Percentiles rank a stretch among this genome's conserved stretches.
These are phyloP conservation scores for Bodo saltans DNA, from an alignment of 78 protist species.

Conservation along the genomic window DNA sequence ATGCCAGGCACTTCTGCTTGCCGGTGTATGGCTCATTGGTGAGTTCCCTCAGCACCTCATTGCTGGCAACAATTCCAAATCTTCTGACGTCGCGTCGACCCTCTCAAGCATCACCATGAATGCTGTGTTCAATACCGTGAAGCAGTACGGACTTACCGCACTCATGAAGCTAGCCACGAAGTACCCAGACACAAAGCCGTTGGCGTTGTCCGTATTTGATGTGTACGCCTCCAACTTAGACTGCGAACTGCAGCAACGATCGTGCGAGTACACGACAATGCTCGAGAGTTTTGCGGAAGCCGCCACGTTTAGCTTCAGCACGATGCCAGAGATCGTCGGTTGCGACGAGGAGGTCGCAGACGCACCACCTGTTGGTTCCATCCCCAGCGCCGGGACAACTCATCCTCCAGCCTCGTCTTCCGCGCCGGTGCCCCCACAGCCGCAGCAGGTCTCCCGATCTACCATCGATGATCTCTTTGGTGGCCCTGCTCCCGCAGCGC, in stretches of 20 bases:
- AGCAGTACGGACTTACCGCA: not conserved
- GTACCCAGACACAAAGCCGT: not conserved
- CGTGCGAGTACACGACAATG: slow-evolving; percentile 28
- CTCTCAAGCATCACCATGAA: not conserved
- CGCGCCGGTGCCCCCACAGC: no score
- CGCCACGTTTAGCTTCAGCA: not conserved
- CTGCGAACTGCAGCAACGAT: slow-evolving; percentile 30
- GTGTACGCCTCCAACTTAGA: not conserved
- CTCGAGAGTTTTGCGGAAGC: not conserved
- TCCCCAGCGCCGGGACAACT: not conserved
- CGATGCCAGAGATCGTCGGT: slow-evolving; percentile 12
- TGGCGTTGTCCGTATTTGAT: not conserved
- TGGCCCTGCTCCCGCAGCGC: not conserved
- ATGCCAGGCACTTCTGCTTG: slow-evolving; percentile 35
- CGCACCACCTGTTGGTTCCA: not conserved
- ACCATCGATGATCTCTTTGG: not conserved
- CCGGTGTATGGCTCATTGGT: slow-evolving; percentile 83
- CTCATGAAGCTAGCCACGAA: not conserved
- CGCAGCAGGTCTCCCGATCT: no score
- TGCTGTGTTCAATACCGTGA: not conserved
- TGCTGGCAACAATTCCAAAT: not conserved
- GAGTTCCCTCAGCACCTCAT: slow-evolving; percentile 77
- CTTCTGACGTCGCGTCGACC: not conserved
- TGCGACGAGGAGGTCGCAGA: not conserved
- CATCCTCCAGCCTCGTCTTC: no score